These are phyloP conservation scores for Fusarium heterosporum DNA, from an alignment of 2,329 filamentous ascomycete genomes.

Conservation along the genomic window DNA sequence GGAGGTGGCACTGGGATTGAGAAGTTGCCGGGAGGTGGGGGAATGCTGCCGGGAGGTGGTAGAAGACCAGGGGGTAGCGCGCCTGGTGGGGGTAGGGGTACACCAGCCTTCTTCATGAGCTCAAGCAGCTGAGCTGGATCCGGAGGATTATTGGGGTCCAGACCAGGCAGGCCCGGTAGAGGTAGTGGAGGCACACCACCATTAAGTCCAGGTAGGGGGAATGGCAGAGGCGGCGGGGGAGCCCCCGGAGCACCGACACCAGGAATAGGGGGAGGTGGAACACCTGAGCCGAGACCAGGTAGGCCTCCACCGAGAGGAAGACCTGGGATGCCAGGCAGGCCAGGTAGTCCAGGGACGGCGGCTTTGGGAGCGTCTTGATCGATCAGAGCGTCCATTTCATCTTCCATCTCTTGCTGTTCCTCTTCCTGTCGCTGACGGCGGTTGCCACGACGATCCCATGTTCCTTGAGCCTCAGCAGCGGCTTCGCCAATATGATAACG, in stretches of 20 bases:
- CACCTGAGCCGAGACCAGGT: conserved; percentile 58
- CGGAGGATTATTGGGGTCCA: conserved; percentile 70
- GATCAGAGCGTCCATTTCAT: conserved; percentile 91
- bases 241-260: conserved; percentile 60
- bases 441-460: conserved; percentile 84
- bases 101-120: conserved; percentile 73
- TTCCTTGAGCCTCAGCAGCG: conserved; percentile 93
- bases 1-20: conserved; percentile 53
- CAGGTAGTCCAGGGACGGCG: conserved; percentile 56
- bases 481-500: conserved; percentile 95
- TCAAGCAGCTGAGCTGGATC: conserved; percentile 72
- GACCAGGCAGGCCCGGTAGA: conserved; percentile 65
- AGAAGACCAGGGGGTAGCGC: conserved; percentile 59
- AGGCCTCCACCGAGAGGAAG: conserved; percentile 59
- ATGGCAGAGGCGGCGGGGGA: conserved; percentile 63
- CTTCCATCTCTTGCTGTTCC: conserved; percentile 92
- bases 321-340: conserved; percentile 69
- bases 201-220: conserved; percentile 63
- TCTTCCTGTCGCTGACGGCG: conserved; percentile 86
- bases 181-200: conserved; percentile 61
- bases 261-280: conserved; percentile 61
- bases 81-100: conserved; percentile 68
- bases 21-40: conserved; percentile 51
- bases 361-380: conserved; percentile 80
- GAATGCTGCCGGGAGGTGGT: conserved; percentile 55